These are phyloP conservation scores for Suillus occidentalis DNA, from an alignment of 768 basidiomycete species.

Conservation along the genomic window DNA sequence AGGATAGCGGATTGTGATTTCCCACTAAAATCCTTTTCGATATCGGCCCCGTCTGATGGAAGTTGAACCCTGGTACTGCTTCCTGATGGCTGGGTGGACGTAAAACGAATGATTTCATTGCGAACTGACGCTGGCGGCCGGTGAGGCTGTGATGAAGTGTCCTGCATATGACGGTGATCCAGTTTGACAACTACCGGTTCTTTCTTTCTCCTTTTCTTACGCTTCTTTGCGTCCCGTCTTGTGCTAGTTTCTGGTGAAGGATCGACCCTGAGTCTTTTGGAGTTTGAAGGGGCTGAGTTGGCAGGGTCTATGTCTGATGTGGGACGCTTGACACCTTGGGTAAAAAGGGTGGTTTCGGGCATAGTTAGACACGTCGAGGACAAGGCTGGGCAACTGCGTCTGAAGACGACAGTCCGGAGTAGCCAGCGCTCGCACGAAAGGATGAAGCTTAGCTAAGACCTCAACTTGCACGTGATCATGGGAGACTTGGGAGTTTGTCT, in stretches of 20 bases:
- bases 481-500: not conserved
- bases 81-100: slow-evolving; percentile 12
- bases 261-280: slow-evolving; percentile 27
- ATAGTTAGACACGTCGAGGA: slow-evolving; percentile 21
- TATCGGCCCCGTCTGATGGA: not conserved
- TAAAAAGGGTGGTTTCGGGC: slow-evolving; percentile 10
- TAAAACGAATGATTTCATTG: slow-evolving; percentile 29
- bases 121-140: slow-evolving; percentile 21
- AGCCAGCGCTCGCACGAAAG: not conserved
- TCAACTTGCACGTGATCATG: not conserved
- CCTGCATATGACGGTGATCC: slow-evolving; percentile 15
- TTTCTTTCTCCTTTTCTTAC: slow-evolving; percentile 32
- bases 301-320: slow-evolving; percentile 24
- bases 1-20: too few species aligned
- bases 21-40: not conserved
- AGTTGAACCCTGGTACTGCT: not conserved
- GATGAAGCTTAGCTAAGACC: not conserved
- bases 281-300: slow-evolving; percentile 14
- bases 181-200: slow-evolving; percentile 23
- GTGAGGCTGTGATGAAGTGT: slow-evolving; percentile 5
- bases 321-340: slow-evolving; percentile 15
- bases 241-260: slow-evolving; percentile 14
- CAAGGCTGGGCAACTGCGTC: not conserved
- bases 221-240: slow-evolving; percentile 25
- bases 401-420: not conserved